Base-by-base conservation (phyloP, 805 yeast species). In the Candida incommunis region DNA sequence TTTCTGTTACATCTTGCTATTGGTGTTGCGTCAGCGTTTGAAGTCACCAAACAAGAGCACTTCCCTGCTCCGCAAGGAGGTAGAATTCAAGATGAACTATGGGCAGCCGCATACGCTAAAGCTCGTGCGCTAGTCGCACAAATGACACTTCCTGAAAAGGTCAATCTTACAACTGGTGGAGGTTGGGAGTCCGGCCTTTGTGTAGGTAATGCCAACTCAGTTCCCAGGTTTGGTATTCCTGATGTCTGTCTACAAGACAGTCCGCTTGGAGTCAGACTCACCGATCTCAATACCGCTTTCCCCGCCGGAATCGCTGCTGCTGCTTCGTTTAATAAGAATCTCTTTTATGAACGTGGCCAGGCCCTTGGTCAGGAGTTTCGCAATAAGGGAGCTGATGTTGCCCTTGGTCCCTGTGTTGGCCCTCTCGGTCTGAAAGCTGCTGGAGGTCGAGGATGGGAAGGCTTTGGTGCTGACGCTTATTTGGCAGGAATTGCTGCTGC, bases 361-460 rank as follows among this genome's bases (percentile, higher is more conserved):
- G 79, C 80, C 2, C 58, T 76, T 46, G 82, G 80, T 3, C 62
- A 65, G 50, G 82, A 77, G 55, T 71, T 69, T 48, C 67, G 66
- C 49, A 60, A 55, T 2, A 76, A 76, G 54, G 80, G 80, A 22
- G 76, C 73, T 11, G 71, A 76, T 53, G 64, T 75, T 29, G 65
- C 72, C 9, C 61, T 76, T 26, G 81, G 79, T 0, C 83, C 82
- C 1, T 64, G 66, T 2, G 63, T 74, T 37, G 81, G 81, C 0
- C 82, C 82, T 13, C 66, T 77, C 41, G 83, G 82, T 0, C 63
- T 68, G 26, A 72, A 75, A 51, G 82, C 80, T 3, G 72, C 70
- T 35, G 82, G 79, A 20, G 82, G 83, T 4, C 64, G 82, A 50
- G 74, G 72, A 57, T 75, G 81, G 80, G 82, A 77, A 59, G 69